These are phyloP conservation scores for Xylaria sp. DNA, from an alignment of 2,329 filamentous ascomycete genomes.

Conservation along the genomic window DNA sequence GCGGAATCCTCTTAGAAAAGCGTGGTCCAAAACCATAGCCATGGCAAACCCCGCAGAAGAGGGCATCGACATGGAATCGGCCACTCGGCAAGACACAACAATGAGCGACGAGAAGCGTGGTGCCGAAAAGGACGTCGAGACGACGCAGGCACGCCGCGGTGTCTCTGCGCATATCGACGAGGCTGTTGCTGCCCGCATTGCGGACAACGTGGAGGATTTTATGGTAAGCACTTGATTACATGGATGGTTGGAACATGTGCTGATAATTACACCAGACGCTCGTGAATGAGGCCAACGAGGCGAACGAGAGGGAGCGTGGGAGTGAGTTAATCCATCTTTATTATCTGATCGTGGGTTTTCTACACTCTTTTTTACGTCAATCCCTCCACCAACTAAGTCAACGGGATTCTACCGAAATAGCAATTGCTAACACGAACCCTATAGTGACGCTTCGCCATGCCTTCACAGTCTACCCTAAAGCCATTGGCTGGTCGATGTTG, in stretches of 20 bases:
- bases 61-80: conserved; percentile 33
- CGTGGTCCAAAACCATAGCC: not conserved
- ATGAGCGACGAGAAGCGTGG: conserved; percentile 33
- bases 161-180: conserved; percentile 44
- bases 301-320: conserved; percentile 53
- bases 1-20: not conserved
- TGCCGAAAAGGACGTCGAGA: conserved; percentile 39
- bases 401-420: not conserved
- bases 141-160: not conserved
- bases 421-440: conserved; percentile 1
- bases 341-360: not conserved
- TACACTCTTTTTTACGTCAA: not conserved
- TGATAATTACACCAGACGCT: conserved; percentile 39
- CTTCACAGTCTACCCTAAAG: conserved; percentile 57
- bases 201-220: conserved; percentile 48
- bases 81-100: conserved; percentile 34
- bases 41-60: conserved; percentile 15
- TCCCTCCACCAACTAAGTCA: too few species aligned
- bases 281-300: conserved; percentile 52
- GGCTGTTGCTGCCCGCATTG: conserved; percentile 44
- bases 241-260: not conserved
- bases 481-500: conserved; percentile 56
- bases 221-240: conserved; percentile 40
- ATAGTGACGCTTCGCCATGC: conserved; percentile 52
- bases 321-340: conserved; percentile 34